Conservation (phyloP, 2,329 filamentous ascomycete genomes). For the Diaporthe nobilis region DNA sequence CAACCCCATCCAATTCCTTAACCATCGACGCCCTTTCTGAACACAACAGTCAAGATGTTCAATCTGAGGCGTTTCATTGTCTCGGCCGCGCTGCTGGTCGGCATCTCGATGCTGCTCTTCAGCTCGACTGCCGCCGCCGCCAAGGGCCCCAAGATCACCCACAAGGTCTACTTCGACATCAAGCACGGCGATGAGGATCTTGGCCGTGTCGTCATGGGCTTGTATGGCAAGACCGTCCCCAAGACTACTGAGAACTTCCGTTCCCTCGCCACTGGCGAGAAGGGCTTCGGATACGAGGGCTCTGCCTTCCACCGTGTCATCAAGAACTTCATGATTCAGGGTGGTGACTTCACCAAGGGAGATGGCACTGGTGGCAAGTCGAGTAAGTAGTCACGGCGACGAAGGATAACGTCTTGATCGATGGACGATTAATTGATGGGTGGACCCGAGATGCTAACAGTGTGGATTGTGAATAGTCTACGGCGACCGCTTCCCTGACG, state of each 20-base stretch:
- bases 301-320: slow-evolving; percentile 92
- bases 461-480: slow-evolving; percentile 70
- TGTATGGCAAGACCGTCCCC: slow-evolving; percentile 90
- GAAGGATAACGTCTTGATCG: neutral
- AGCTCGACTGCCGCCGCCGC: slow-evolving; percentile 79
- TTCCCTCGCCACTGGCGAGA: slow-evolving; percentile 86
- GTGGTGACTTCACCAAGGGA: slow-evolving; percentile 87
- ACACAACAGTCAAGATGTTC: slow-evolving; percentile 72
- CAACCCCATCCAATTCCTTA: slow-evolving; percentile 11
- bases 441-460: neutral
- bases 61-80: slow-evolving; percentile 79
- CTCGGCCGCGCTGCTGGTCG: slow-evolving; percentile 82
- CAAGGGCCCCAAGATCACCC: slow-evolving; percentile 94
- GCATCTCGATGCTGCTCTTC: slow-evolving; percentile 81
- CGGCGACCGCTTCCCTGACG: slow-evolving; percentile 85
- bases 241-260: slow-evolving; percentile 83
- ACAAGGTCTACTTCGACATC: slow-evolving; percentile 94
- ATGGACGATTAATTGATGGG: neutral
- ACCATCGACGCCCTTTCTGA: slow-evolving; percentile 11
- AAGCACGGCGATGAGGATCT: slow-evolving; percentile 80
- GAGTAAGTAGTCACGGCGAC: slow-evolving; percentile 66
- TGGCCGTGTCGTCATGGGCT: slow-evolving; percentile 83
- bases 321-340: slow-evolving; percentile 93
- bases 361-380: slow-evolving; percentile 90
- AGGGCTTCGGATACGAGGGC: slow-evolving; percentile 86